Conservation (phyloP, 1,284 basidiomycete species). For the Cutaneotrichosporon arboriforme region DNA sequence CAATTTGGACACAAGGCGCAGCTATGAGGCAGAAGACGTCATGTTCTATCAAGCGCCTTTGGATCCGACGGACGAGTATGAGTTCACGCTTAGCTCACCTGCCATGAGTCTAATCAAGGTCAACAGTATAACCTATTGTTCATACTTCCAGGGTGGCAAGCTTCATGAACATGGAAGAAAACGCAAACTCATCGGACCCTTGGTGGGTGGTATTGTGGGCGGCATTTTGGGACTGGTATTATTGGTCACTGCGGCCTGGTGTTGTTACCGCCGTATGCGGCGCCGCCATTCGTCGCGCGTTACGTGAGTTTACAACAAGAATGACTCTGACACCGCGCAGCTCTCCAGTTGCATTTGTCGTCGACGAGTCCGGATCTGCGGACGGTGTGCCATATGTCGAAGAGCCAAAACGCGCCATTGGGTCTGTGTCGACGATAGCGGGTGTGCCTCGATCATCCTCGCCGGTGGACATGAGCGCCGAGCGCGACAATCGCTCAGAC, state of each 20-base stretch:
- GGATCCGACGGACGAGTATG: not conserved
- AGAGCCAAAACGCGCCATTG: not conserved
- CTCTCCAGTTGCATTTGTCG: not conserved
- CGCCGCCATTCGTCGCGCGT: not conserved
- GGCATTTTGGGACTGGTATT: not conserved
- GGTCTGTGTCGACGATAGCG: not conserved
- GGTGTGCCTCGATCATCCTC: not conserved
- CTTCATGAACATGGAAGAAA: not conserved
- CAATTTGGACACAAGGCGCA: not conserved
- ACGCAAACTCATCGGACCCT: not conserved
- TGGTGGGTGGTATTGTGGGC: not conserved
- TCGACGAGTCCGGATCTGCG: not conserved
- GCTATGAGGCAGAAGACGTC: not conserved
- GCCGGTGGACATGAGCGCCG: not conserved
- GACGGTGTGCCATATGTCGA: not conserved
- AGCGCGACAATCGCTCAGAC: not conserved
- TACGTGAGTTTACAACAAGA: not conserved
- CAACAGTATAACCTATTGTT: slow-evolving; percentile 1
- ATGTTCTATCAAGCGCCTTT: not conserved
- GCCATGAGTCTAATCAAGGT: not conserved
- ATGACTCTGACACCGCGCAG: not conserved
- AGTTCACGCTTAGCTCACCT: not conserved
- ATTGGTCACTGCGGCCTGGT: not conserved
- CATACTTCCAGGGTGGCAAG: not conserved
- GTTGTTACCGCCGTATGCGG: not conserved